Evolutionary conservation across 1,284 basidiomycete genomes (phyloP), one percentile per base, ranked within the genome.

Genomic region (Cutaneotrichosporon curvatum): DNA sequence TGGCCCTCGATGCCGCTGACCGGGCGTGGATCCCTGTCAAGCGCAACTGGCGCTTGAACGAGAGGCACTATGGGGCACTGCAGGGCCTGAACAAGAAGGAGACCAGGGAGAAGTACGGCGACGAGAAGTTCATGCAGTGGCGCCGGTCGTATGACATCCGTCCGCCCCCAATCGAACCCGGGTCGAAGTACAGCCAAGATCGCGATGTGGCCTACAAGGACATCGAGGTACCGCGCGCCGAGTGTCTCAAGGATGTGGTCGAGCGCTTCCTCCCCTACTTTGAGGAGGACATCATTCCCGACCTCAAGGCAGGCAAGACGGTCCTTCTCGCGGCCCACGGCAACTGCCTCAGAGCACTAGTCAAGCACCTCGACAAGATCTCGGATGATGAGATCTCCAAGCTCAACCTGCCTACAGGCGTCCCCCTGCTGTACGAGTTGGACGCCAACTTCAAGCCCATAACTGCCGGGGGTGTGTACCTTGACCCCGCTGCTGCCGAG

Each of bases 211-310:
- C 31, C 15, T 45, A 45, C 44, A 16, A 8, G n/a, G 37, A 28
- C 18, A 31, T 42, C 18, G 11, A 22, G 15, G 32, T 45, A 2
- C 44, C 44, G 2, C 21, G 16, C 10, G 20, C 37, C 21, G 44
- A 45, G 37, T 45, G 44, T 22, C 44, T 45, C 37, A 45, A 45
- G 44, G 44, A 45, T 18, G 44, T 45, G 10, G 44, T 45, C 21
- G 22, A 16, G 18, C 44, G 44, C 44, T 33, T 45, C 25, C 21
- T 39, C 7, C 44, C 44, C 11, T 45, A 45, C 44, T 45, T 18
- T 22, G 11, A 40, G 18, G 22, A 39, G 2, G 30, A 21, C 5
- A 20, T 45, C 22, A 31, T 39, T 6, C 37, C 44, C 16, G 37
- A 45, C 22, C 37, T 45, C 22, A 31, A 40, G 30, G 28, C 28